Base-by-base conservation (phyloP, 371 early-diverging fungal genomes). In the Haplosporangium sp. region DNA sequence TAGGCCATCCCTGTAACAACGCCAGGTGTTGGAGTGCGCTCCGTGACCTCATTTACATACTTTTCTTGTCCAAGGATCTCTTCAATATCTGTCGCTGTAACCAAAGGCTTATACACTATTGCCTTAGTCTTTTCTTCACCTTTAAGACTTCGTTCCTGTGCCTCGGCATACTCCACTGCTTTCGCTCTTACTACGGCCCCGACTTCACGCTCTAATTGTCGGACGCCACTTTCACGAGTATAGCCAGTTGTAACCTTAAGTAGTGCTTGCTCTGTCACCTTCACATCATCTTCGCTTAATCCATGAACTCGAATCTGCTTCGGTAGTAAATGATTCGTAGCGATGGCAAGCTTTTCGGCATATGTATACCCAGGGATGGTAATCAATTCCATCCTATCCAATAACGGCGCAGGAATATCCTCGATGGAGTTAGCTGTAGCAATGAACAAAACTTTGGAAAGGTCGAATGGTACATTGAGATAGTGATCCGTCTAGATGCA, bases 361-460 rank as follows among this genome's bases (percentile, higher is more conserved):
- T 92, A 88, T 2, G 96, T 95, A 83, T 96, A 96, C 13, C 95
- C 95, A 35, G 93, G 90, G 19, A 96, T 74, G 17, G 88, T 87
- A 57, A 96, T 93, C 17, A 95, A 76, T 76, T 95, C 96, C 96
- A 96, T 96, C 45, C 97, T 90, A 79, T 96, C 97, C 37, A 95
- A 73, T 8, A 96, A 79, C 4, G 97, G 94, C 2, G 88, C 88
- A 0, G 95, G 93, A 37, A 96, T 94, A 0, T 91, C 93, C 10
- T 93, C 94, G 0, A 90, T 69, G 37, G 89, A 88, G 72, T 96
- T 96, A 61, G 96, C 95, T 1, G 97, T 96, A 17, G 95, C 94
- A 74, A 96, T 94, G 67, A 96, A 96, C 0, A 96, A 75, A 3
- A 95, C 89, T 39, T 92, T 90, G 55, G 94, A 94, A n/a, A 96